A percentile compares a stretch with the other conserved stretches of the same genome.
Conservation (phyloP, 768 basidiomycete genomes). For the Rhodotorula diobovata region DNA sequence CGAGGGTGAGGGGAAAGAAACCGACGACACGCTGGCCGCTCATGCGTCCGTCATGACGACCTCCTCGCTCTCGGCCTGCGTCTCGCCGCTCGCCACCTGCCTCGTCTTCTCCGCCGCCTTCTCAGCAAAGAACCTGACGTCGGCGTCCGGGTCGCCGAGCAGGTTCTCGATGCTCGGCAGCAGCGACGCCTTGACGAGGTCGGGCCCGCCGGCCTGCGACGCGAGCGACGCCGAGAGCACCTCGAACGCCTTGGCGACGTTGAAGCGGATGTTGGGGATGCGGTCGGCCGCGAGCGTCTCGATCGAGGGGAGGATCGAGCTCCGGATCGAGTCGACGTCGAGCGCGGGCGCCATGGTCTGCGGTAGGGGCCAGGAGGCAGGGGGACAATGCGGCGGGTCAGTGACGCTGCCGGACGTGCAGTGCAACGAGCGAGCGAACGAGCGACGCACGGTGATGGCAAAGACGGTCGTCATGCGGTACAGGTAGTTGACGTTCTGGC, state of each 20-base stretch:
- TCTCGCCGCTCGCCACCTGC: slow-evolving; percentile 27
- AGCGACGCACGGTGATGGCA: slow-evolving; percentile 79
- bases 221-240: slow-evolving; percentile 71
- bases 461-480: slow-evolving; percentile 99
- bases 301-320: slow-evolving; percentile 77
- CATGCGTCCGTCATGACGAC: slow-evolving; percentile 38
- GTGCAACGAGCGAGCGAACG: neutral
- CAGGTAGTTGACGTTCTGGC: slow-evolving; percentile 90
- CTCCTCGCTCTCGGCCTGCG: slow-evolving; percentile 26
- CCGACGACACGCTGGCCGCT: neutral
- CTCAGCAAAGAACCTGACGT: slow-evolving; percentile 89
- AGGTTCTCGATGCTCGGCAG: slow-evolving; percentile 79
- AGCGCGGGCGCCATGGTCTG: slow-evolving; percentile 94
- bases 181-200: slow-evolving; percentile 68
- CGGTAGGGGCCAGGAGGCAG: neutral
- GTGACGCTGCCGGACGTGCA: neutral
- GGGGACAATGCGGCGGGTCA: neutral
- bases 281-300: slow-evolving; percentile 77
- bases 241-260: slow-evolving; percentile 92
- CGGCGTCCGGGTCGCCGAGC: slow-evolving; percentile 84
- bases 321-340: slow-evolving; percentile 71
- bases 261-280: slow-evolving; percentile 99
- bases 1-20: neutral
- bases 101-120: slow-evolving; percentile 53
- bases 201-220: slow-evolving; percentile 56